Base-by-base conservation (phyloP, 495 filamentous ascomycete species). In the Aspergillus bertholletiae region DNA sequence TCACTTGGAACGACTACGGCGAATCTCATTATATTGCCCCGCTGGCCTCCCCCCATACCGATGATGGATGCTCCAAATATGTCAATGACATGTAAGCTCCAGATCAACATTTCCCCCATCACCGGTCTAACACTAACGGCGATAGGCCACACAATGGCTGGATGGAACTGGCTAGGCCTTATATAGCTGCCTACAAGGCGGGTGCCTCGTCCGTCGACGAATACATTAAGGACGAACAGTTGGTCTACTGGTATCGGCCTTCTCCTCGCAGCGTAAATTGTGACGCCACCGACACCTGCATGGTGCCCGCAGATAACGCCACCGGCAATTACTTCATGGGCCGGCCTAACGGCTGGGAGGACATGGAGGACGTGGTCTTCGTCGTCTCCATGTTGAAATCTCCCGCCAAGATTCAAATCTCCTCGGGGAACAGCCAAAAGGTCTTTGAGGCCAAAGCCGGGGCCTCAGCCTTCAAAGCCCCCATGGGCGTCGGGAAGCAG, bases 1-100 rank as follows among this genome's bases (percentile, higher is more conserved):
- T 87, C 41, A 84, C 80, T 23, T 88, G 83, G 84, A 88, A 88
- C 56, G 84, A 87, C 58, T 87, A 80, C 50, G 82, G 83, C 53
- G 84, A 88, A 64, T 80, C 78, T 5, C 80, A 83, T 34, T 79
- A 79, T 35, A 61, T 74, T 35, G 72, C 70, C n/a, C 78, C 79
- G 2, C 62, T 81, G 44, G 74, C 63, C 3, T 78, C 74, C n/a
- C 72, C 70, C 28, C 81, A 83, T 54, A 67, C 65, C 3, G 80
- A 85, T 46, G 79, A 84, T 52, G 81, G 82, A 3, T 71, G 74
- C 45, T 80, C 75, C 22, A 83, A 85, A 54, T 85, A 81, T 80
- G 73, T 73, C 8, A 81, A 83, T 54, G 81, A 80, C 54, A 81
- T 84, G 77, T 77, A 63, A 61, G 71, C 57, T 23, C 7, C 17